Conservation (phyloP, 495 filamentous ascomycete genomes). For the Tricharina praecox region DNA sequence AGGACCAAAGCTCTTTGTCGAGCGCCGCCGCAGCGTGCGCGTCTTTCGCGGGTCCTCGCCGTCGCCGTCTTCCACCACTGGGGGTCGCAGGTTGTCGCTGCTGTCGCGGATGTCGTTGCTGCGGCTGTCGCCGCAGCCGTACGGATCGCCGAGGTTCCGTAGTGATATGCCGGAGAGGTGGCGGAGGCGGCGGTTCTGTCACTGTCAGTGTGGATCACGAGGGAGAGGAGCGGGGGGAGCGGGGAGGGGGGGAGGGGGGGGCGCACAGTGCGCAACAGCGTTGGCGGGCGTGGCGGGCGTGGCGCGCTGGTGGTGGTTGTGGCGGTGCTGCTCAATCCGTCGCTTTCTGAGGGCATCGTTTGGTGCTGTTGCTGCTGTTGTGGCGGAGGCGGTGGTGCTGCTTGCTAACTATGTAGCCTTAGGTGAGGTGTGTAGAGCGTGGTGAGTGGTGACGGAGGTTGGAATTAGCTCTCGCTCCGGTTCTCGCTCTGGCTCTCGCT, state of each 20-base stretch:
- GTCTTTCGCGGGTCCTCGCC: not conserved
- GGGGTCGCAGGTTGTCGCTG: not conserved
- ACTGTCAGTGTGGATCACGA: no score
- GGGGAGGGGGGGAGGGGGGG: not conserved
- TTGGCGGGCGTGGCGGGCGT: not conserved
- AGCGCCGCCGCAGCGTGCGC: not conserved
- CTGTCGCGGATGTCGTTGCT: not conserved
- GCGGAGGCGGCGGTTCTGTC: constrained; percentile 70
- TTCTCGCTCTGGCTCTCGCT: no score
- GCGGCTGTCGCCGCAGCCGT: not conserved
- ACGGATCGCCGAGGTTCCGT: constrained; percentile 46
- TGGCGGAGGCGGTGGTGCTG: not conserved
- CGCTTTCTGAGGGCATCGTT: not conserved
- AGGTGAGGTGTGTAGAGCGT: not conserved
- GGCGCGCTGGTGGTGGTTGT: no score
- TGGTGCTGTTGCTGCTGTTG: not conserved
- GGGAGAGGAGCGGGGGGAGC: no score
- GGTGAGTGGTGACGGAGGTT: no score
- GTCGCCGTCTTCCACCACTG: not conserved
- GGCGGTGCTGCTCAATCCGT: not conserved
- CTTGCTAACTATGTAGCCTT: not conserved
- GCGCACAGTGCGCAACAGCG: not conserved
- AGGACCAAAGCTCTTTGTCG: not conserved
- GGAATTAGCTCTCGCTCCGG: no score
- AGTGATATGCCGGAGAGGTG: constrained; percentile 77